Percentiles rank a stretch among this genome's conserved stretches.
These are phyloP conservation scores for Kazachstania martiniae DNA, from an alignment of 805 yeast species.

Conservation along the genomic window DNA sequence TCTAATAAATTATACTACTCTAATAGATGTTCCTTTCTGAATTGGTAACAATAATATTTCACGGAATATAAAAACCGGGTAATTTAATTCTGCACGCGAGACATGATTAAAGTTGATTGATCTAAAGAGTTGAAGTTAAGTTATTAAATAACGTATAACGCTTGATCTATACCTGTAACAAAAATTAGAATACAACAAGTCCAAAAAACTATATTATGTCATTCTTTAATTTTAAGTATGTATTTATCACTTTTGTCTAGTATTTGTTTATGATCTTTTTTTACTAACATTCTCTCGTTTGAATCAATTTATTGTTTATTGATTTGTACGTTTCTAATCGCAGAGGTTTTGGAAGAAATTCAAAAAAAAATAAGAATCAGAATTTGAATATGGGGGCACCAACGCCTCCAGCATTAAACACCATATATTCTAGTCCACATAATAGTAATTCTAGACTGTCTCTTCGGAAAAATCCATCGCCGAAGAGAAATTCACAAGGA, in stretches of 20 bases:
- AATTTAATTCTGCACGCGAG: too few relatives aligned
- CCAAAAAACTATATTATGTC: too few relatives aligned
- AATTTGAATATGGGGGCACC: constrained; percentile 9
- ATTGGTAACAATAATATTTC: too few relatives aligned
- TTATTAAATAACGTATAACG: too few relatives aligned
- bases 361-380: constrained; percentile 35
- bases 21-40: too few relatives aligned
- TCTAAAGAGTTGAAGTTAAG: too few relatives aligned
- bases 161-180: too few relatives aligned
- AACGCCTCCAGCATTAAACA: constrained; percentile 14
- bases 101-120: background rate
- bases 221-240: constrained; percentile 24
- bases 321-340: too few relatives aligned
- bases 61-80: too few relatives aligned
- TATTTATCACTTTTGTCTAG: background rate
- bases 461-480: constrained; percentile 30
- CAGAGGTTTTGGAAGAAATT: constrained; percentile 52
- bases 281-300: constrained; percentile 6
- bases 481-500: constrained; percentile 19
- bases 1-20: too few relatives aligned
- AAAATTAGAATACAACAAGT: too few relatives aligned
- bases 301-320: too few relatives aligned
- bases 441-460: constrained; percentile 39
- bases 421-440: constrained; percentile 29
- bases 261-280: background rate